These are phyloP conservation scores for Triticum monococcum DNA, from an alignment of 176 grass and related monocot genomes.

Conservation along the genomic window DNA sequence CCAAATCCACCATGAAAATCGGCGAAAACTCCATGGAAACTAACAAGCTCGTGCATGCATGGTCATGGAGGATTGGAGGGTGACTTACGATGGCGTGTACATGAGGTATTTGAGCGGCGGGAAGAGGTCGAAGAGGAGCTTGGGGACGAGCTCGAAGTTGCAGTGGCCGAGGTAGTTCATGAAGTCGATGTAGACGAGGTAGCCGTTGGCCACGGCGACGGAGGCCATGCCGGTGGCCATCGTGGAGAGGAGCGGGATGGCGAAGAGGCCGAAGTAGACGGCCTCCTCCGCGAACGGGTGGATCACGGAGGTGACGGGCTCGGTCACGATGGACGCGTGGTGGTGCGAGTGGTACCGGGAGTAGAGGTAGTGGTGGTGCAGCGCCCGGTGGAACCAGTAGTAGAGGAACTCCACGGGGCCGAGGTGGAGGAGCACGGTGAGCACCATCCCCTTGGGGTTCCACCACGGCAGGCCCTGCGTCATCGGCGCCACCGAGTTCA, in stretches of 20 bases:
- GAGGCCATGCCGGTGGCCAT: constrained; percentile 33
- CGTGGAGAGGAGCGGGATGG: constrained; percentile 53
- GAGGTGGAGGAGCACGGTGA: constrained; percentile 26
- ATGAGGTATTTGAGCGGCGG: constrained; percentile 84
- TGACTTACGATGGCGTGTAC: constrained; percentile 89
- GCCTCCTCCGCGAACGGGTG: constrained; percentile 84
- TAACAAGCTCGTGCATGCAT: background rate
- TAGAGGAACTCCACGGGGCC: constrained; percentile 77
- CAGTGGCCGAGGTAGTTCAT: constrained; percentile 97
- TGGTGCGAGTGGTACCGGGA: constrained; percentile 67
- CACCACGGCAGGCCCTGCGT: constrained; percentile 49
- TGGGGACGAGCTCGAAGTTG: constrained; percentile 92
- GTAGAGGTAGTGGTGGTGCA: constrained; percentile 82
- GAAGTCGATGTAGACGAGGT: constrained; percentile 77
- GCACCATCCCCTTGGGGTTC: constrained; percentile 39
- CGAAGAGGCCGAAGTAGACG: constrained; percentile 69
- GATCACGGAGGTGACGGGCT: constrained; percentile 83
- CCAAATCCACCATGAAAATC: background rate
- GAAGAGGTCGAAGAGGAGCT: constrained; percentile 51
- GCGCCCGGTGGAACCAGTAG: constrained; percentile 77
- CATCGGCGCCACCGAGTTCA: background rate
- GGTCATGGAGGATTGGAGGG: background rate
- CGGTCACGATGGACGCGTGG: constrained; percentile 69
- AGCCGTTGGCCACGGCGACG: constrained; percentile 26
- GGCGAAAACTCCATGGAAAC: background rate